Conservation (phyloP, 2,329 filamentous ascomycete species). For the Aureobasidium sp. region DNA sequence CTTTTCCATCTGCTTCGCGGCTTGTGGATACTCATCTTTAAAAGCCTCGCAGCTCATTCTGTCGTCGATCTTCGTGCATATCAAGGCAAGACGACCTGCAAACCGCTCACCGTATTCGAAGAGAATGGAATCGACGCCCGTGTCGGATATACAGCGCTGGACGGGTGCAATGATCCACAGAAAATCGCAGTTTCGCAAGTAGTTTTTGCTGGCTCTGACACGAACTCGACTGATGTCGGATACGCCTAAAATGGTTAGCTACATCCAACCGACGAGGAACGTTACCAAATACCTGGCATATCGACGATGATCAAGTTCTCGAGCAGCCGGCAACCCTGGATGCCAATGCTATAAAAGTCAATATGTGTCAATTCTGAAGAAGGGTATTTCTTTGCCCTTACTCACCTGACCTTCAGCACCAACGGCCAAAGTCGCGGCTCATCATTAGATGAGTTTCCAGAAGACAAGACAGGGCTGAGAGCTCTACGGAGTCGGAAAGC, state of each 20-base stretch:
- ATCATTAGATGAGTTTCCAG: neutral
- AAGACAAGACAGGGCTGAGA: neutral
- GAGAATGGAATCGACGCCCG: constrained; percentile 14
- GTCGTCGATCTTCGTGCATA: constrained; percentile 18
- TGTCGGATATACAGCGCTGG: constrained; percentile 16
- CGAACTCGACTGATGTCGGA: constrained; percentile 18
- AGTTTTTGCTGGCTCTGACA: constrained; percentile 14
- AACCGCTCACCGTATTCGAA: constrained; percentile 17
- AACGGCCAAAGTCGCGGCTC: neutral
- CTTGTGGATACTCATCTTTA: neutral
- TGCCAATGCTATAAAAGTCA: neutral
- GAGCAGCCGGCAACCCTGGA: constrained; percentile 11
- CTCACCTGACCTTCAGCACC: neutral
- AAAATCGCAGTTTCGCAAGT: constrained; percentile 17
- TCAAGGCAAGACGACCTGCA: constrained; percentile 15
- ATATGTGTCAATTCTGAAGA: too few species aligned
- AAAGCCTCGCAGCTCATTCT: neutral
- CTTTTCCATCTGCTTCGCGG: neutral
- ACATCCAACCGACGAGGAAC: neutral
- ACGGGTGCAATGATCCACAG: constrained; percentile 18
- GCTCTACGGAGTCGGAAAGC: neutral
- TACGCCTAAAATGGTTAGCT: constrained; percentile 11
- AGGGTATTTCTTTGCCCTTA: too few species aligned
- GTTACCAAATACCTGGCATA: constrained; percentile 14
- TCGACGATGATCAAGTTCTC: constrained; percentile 17